A percentile compares a stretch with the other conserved stretches of the same genome.
Evolutionary conservation across 345 rosid species (phyloP).

Genomic region (Acer campestre): DNA sequence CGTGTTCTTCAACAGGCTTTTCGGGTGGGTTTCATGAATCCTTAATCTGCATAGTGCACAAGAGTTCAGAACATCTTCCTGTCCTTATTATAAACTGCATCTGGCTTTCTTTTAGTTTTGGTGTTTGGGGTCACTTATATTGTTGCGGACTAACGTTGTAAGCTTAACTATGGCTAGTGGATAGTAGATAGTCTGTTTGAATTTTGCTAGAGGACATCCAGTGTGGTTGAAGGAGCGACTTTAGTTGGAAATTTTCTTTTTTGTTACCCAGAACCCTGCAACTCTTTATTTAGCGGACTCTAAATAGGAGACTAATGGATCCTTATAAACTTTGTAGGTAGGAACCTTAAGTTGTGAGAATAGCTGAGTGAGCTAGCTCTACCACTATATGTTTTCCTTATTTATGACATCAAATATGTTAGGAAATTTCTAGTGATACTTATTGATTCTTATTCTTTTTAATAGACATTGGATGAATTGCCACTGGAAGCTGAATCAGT

Average conservation of each 20-base stretch:
- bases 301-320: not conserved
- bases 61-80: not conserved
- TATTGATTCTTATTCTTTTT: not conserved
- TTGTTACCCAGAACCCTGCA: not conserved
- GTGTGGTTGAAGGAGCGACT: not conserved
- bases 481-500: slow-evolving; percentile 90
- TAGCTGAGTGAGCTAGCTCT: not conserved
- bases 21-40: slow-evolving; percentile 52
- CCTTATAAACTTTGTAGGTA: not conserved
- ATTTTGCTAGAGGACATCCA: not conserved
- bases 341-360: not conserved
- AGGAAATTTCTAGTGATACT: not conserved
- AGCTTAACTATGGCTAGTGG: not conserved
- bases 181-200: not conserved
- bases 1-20: slow-evolving; percentile 92
- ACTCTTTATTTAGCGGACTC: not conserved
- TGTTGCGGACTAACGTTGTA: not conserved
- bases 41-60: not conserved
- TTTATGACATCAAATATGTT: not conserved
- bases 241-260: not conserved
- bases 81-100: not conserved
- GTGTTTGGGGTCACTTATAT: not conserved
- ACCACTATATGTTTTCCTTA: not conserved
- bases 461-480: slow-evolving; percentile 89
- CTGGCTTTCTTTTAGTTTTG: not conserved